Conservation (phyloP, 169 alveolate species). For the Eimeria acervulina region DNA sequence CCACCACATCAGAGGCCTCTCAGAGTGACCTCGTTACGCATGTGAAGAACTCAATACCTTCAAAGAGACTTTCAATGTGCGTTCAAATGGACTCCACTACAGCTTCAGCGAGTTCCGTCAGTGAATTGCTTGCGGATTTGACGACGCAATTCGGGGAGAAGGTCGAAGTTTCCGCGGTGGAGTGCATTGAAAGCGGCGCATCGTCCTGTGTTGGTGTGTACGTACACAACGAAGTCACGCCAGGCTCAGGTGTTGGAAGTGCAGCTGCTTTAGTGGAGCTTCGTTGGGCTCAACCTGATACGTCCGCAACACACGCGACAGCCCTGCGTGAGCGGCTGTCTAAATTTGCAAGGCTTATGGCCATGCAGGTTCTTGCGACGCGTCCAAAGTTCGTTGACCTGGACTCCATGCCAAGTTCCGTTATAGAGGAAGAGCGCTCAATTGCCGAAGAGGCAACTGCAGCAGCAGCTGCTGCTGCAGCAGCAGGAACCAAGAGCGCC, state of each 20-base stretch:
- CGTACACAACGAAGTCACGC: slow-evolving; percentile 25
- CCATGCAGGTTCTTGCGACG: slow-evolving; percentile 63
- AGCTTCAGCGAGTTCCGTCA: not conserved
- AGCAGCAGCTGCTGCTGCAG: not conserved
- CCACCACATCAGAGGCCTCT: not conserved
- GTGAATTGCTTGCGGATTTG: slow-evolving; percentile 18
- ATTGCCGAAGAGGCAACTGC: not conserved
- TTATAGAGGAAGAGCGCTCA: slow-evolving; percentile 11
- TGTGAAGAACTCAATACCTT: not conserved
- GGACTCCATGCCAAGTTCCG: slow-evolving; percentile 8
- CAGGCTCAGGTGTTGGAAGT: slow-evolving; percentile 50
- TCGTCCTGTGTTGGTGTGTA: slow-evolving; percentile 19
- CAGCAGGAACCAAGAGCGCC: not conserved
- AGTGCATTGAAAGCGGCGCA: not conserved
- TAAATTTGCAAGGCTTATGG: slow-evolving; percentile 49
- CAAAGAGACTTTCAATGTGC: not conserved
- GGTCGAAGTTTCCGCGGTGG: not conserved
- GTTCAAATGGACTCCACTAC: not conserved
- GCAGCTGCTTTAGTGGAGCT: slow-evolving; percentile 50
- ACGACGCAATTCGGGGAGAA: slow-evolving; percentile 56
- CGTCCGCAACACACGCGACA: not conserved
- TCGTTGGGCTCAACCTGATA: not conserved
- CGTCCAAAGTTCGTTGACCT: not conserved
- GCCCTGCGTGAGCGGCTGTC: not conserved
- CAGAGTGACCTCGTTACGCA: not conserved